Percentiles rank a stretch among this genome's conserved stretches.
Evolutionary conservation across 768 basidiomycete genomes (phyloP).

Genomic region (Cyclocybe cylindracea): DNA sequence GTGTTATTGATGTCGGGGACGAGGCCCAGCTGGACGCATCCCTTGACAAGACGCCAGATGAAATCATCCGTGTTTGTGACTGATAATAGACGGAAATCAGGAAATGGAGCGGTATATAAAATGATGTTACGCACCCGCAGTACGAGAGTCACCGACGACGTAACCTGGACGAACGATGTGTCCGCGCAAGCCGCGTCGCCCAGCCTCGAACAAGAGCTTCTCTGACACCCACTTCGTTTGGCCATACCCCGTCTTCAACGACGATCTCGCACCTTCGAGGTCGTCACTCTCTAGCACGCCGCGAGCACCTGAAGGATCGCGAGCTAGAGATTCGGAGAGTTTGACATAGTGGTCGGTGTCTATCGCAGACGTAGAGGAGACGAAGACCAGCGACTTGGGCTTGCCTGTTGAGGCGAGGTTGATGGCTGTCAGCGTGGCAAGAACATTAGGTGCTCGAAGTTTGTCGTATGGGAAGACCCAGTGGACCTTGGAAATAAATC

Average conservation of each 20-base stretch:
- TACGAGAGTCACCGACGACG: constrained; percentile 88
- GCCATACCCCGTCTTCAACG: constrained; percentile 90
- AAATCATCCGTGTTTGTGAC: constrained; percentile 99
- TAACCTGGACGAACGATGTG: constrained; percentile 94
- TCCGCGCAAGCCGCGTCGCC: constrained; percentile 78
- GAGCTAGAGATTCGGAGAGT: constrained; percentile 71
- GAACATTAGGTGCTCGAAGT: constrained; percentile 89
- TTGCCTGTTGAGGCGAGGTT: constrained; percentile 74
- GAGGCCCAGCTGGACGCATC: constrained; percentile 96
- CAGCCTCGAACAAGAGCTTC: constrained; percentile 90
- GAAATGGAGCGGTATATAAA: neutral
- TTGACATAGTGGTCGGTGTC: constrained; percentile 91
- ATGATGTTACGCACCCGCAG: constrained; percentile 63
- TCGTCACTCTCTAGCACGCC: constrained; percentile 89
- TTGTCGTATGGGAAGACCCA: constrained; percentile 99
- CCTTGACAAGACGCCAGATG: constrained; percentile 97
- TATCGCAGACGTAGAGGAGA: constrained; percentile 94
- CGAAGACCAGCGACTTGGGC: constrained; percentile 83
- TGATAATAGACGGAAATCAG: constrained; percentile 24
- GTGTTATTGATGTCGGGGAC: constrained; percentile 98
- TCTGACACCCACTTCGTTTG: constrained; percentile 99
- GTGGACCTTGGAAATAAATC: constrained; percentile 64
- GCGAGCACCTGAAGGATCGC: constrained; percentile 38
- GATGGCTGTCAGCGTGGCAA: constrained; percentile 83
- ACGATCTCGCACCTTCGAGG: constrained; percentile 76